A percentile compares a stretch with the other conserved stretches of the same genome.
These are phyloP conservation scores for Cadophora gregata DNA, from an alignment of 2,329 filamentous ascomycete species.

Conservation along the genomic window DNA sequence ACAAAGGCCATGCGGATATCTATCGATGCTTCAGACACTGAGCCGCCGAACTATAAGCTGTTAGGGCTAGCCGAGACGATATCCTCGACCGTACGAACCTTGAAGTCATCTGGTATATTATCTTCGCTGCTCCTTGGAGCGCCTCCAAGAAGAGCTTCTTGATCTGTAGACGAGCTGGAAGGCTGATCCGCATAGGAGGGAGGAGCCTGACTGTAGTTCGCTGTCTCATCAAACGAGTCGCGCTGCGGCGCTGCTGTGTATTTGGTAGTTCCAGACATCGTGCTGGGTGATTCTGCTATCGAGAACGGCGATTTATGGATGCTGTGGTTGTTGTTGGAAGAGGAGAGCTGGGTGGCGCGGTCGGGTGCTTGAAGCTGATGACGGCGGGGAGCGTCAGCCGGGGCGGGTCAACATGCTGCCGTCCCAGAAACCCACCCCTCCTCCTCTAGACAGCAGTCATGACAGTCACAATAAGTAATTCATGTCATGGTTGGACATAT, in stretches of 20 bases:
- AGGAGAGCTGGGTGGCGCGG: not conserved
- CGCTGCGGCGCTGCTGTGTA: constrained; percentile 84
- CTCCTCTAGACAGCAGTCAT: too few relatives aligned
- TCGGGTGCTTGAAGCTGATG: not conserved
- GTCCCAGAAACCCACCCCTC: too few relatives aligned
- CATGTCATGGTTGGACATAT: too few relatives aligned
- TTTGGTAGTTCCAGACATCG: constrained; percentile 78
- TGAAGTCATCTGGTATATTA: constrained; percentile 97
- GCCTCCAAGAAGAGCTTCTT: constrained; percentile 63
- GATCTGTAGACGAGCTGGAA: constrained; percentile 58
- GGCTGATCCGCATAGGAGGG: constrained; percentile 76
- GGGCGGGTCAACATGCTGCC: too few relatives aligned
- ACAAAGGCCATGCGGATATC: constrained; percentile 97
- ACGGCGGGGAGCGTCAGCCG: not conserved
- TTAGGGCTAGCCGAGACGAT: constrained; percentile 26
- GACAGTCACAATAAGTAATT: too few relatives aligned
- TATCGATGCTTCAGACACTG: constrained; percentile 89
- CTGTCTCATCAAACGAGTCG: constrained; percentile 79
- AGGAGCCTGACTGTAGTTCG: constrained; percentile 74
- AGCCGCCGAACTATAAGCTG: constrained; percentile 77
- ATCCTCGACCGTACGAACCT: constrained; percentile 56
- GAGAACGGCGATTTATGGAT: not conserved
- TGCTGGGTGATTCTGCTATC: constrained; percentile 16
- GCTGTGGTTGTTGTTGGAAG: constrained; percentile 7
- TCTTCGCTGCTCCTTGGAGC: constrained; percentile 79